Conservation (phyloP, 257 asterid genomes). For the Lantana camara region DNA sequence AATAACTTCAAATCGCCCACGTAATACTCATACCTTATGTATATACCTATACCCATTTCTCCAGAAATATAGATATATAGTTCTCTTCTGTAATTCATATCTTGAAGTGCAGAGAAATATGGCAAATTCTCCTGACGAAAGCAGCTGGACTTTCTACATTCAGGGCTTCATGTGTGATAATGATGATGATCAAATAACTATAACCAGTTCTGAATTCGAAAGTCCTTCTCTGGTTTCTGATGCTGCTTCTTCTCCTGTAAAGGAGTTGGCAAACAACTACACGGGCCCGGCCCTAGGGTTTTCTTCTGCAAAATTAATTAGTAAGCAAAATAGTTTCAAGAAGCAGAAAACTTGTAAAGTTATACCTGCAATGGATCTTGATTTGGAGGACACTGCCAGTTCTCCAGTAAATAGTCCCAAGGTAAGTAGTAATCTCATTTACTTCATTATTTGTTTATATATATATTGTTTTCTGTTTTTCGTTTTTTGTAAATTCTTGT, state of each 20-base stretch:
- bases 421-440: conserved; percentile 32
- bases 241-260: conserved; percentile 62
- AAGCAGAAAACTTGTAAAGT: conserved; percentile 44
- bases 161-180: conserved; percentile 48
- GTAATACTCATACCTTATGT: conserved; percentile 38
- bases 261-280: conserved; percentile 22
- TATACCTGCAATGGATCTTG: conserved; percentile 38
- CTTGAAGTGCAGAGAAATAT: conserved; percentile 18
- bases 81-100: background rate
- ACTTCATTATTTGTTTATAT: no score
- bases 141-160: conserved; percentile 84
- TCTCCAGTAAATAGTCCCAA: conserved; percentile 81
- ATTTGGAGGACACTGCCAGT: conserved; percentile 79
- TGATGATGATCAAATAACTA: conserved; percentile 18
- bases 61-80: no score
- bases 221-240: conserved; percentile 61
- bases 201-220: conserved; percentile 34
- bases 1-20: conserved; percentile 44
- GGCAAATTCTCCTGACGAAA: conserved; percentile 56
- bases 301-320: background rate
- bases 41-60: no score
- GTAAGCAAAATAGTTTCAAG: conserved; percentile 43
- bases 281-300: background rate
- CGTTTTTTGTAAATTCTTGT: no score
- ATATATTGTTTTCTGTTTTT: background rate